Evolutionary conservation across 148 eudicot genomes (phyloP), one percentile per base, ranked within the genome.

Genomic region (Vaccinium darrowii): DNA sequence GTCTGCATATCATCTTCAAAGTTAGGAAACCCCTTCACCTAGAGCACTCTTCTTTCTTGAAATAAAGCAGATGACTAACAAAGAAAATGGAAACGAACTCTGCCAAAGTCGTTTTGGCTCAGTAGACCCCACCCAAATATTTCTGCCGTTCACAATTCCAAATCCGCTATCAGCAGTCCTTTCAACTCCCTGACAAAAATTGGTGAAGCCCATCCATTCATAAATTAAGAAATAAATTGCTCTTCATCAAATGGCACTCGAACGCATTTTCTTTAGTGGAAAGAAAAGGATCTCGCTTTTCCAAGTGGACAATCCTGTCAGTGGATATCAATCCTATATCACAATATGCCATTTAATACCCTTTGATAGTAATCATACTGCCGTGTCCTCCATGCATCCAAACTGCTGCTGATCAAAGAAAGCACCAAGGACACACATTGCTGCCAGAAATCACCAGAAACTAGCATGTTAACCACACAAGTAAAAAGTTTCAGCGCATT

Each of bases 381-480:
- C 2, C 98, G 91, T 69, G 98, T 97, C 83, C 99, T 89, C 99
- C 99, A 97, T 56, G 98, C 99, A 88, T 97, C 99, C 88, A 97
- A 93, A 91, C 99, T 97, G 89, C 94, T 97, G 88, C 99, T 97
- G 54, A 97, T 97, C 75, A 97, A 89, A 79, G 98, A 95, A 87
- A 97, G 93, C 85, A 97, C 98, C 96, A 97, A 91, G 75, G 99
- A 97, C 80, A 97, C 98, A 86, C 99, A 97, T 95, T 97, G 99
- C 99, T 97, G 98, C 90, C 49, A 89, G 47, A 86, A 57, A 72
- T 65, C 84, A 92, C 85, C 43, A 84, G 30, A 78, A 21, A 33
- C 75, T 1, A n/a, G 8, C 19, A 69, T 18, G 2, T 52, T 33
- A 80, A 85, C 75, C 54, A 78, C 47, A 86, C 13, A 51, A 58